Conservation (phyloP, 1,284 basidiomycete genomes). For the Papiliotrema fonsecae region DNA sequence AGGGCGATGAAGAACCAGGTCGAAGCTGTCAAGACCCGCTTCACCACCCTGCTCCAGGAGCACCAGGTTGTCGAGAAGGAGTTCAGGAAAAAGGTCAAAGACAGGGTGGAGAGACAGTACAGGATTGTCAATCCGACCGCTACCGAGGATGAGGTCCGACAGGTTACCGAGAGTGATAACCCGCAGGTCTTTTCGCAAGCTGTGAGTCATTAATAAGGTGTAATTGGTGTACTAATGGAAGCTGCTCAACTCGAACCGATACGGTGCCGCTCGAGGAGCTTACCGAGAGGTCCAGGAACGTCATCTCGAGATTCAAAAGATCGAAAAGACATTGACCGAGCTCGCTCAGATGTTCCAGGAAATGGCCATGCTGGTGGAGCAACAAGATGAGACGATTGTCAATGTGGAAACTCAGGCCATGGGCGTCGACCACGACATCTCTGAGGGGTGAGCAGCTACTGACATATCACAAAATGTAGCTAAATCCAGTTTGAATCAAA, state of each 20-base stretch:
- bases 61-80: constrained; percentile 87
- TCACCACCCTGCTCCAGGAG: constrained; percentile 51
- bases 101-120: constrained; percentile 91
- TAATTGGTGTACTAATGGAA: constrained; percentile 34
- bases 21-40: constrained; percentile 49
- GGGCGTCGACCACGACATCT: constrained; percentile 63
- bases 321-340: constrained; percentile 82
- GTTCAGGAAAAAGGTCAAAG: constrained; percentile 87
- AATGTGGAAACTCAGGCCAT: constrained; percentile 60
- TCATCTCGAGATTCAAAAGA: constrained; percentile 79
- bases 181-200: constrained; percentile 85
- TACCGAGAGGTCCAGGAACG: constrained; percentile 87
- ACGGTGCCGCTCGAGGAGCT: constrained; percentile 76
- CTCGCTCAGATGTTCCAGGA: constrained; percentile 85
- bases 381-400: constrained; percentile 71
- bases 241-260: constrained; percentile 76
- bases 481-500: constrained; percentile 57
- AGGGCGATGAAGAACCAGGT: constrained; percentile 81
- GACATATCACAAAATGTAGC: not conserved
- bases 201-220: constrained; percentile 50
- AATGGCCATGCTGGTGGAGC: constrained; percentile 72
- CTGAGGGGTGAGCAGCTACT: constrained; percentile 56
- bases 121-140: constrained; percentile 94
- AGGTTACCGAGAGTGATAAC: constrained; percentile 70
- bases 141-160: constrained; percentile 71